phyloP scores from a whole-genome alignment of 495 filamentous ascomycete genomes.

The Xeromyces bisporus region DNA sequence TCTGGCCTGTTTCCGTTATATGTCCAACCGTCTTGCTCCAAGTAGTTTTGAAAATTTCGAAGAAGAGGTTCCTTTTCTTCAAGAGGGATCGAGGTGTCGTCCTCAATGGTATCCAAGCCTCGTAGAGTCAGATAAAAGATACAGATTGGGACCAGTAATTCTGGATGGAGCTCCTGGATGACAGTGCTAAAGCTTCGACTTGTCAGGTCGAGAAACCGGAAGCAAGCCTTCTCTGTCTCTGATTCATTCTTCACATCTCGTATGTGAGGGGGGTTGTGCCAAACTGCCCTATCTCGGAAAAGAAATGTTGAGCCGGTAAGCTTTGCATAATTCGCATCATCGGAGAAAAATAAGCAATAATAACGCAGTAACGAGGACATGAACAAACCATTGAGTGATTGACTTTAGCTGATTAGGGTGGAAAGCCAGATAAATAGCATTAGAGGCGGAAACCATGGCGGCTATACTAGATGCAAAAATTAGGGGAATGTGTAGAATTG shows the following conservation, averaged over 20 bases:
- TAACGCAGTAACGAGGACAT: too few relatives aligned
- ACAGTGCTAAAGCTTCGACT: constrained; percentile 87
- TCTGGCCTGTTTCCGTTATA: constrained; percentile 72
- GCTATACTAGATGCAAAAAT: background rate
- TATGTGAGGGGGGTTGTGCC: constrained; percentile 84
- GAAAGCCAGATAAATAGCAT: constrained; percentile 55
- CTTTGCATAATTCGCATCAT: too few relatives aligned
- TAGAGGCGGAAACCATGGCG: constrained; percentile 36
- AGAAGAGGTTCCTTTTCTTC: constrained; percentile 74
- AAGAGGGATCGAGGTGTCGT: constrained; percentile 85
- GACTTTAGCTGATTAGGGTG: constrained; percentile 66
- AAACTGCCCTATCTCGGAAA: constrained; percentile 57
- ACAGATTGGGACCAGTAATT: constrained; percentile 73
- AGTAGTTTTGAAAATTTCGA: constrained; percentile 56
- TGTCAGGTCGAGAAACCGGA: constrained; percentile 69
- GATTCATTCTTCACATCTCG: constrained; percentile 62
- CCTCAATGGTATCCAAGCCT: constrained; percentile 90
- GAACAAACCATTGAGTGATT: constrained; percentile 78
- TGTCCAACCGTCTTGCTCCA: constrained; percentile 78
- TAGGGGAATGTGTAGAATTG: too few relatives aligned
- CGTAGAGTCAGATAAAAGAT: constrained; percentile 91
- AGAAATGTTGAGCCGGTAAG: constrained; percentile 5
- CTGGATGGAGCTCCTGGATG: constrained; percentile 87
- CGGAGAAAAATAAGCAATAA: background rate
- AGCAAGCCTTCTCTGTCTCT: constrained; percentile 58